A percentile compares a stretch with the other conserved stretches of the same genome.
Conservation (phyloP, 768 basidiomycete genomes). For the Leccinum longicurvipes region DNA sequence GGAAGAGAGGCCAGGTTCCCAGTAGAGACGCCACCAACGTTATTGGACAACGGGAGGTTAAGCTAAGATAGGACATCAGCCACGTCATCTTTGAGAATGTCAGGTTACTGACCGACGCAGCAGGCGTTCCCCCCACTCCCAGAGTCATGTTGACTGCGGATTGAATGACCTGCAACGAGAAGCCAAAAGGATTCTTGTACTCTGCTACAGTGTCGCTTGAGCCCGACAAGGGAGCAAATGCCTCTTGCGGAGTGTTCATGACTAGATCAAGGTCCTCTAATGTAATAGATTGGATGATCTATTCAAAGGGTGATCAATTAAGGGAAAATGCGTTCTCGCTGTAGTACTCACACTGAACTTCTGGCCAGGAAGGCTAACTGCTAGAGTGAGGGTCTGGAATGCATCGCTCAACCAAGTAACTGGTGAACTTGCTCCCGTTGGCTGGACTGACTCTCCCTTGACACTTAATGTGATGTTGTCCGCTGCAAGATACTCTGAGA, state of each 20-base stretch:
- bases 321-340: neutral
- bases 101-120: conserved; percentile 45
- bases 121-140: conserved; percentile 42
- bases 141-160: conserved; percentile 55
- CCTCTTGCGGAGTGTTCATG: conserved; percentile 49
- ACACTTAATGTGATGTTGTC: conserved; percentile 60
- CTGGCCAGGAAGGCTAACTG: conserved; percentile 61
- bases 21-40: conserved; percentile 62
- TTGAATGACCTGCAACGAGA: conserved; percentile 62
- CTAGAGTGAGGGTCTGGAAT: conserved; percentile 60
- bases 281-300: conserved; percentile 64
- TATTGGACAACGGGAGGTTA: conserved; percentile 44
- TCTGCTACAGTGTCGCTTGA: conserved; percentile 52
- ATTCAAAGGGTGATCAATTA: neutral
- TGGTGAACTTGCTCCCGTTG: conserved; percentile 45
- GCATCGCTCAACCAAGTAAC: conserved; percentile 68
- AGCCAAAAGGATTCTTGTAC: conserved; percentile 76
- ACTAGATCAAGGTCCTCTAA: conserved; percentile 55
- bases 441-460: conserved; percentile 58
- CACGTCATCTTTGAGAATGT: neutral
- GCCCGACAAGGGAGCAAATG: conserved; percentile 58
- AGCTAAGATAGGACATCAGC: conserved; percentile 36
- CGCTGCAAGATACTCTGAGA: conserved; percentile 62
- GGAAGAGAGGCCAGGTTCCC: conserved; percentile 61
- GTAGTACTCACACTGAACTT: conserved; percentile 42